Base-by-base conservation (phyloP, 306 rosid genomes). In the Prunus mume region DNA sequence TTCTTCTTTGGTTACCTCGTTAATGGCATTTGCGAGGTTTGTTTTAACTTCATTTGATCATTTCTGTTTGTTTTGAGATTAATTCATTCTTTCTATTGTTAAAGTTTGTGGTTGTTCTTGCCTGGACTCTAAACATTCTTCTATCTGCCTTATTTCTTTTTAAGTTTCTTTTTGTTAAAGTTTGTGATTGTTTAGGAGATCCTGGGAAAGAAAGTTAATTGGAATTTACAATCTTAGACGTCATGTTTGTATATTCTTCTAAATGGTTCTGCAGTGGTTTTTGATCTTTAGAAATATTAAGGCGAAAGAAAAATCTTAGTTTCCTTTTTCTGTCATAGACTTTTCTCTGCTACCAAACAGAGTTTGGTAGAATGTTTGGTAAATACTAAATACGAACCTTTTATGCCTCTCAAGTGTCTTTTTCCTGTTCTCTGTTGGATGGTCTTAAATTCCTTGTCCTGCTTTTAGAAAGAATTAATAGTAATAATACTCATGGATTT, bases 11-110 rank as follows among this genome's bases (percentile, higher is more conserved):
- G 93, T 20, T 89, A 89, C 83, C 89, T 86, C 27, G 86, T 85
- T 56, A 89, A 89, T 79, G 93, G 90, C 72, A 78, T 89, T 67
- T 89, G 91, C 49, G 93, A 89, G 89, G 93, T 89, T 72, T 50
- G 78, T 75, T 72, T 61, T 49, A 8, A 27, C 34, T 71, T 24
- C 25, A 14, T 38, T 43, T 7, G 18, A 20, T 58, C 25, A 2
- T 46, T 55, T 22, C 57, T 38, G 6, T 24, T 27, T n/a, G 18
- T 46, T 65, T 19, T 46, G 7, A 10, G 41, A 6, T 49, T 32
- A 20, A 41, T 20, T 65, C 18, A 20, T 25, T 50, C 22, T 38
- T 12, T 10, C 13, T 19, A 76, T 25, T 13, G 25, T 12, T 28
- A 18, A 11, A 13, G 46, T 32, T 50, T 45, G 19, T 34, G 41